Evolutionary conservation across 192 early-diverging fungal species (phyloP).

Genomic region (Obelidium mucronatum): DNA sequence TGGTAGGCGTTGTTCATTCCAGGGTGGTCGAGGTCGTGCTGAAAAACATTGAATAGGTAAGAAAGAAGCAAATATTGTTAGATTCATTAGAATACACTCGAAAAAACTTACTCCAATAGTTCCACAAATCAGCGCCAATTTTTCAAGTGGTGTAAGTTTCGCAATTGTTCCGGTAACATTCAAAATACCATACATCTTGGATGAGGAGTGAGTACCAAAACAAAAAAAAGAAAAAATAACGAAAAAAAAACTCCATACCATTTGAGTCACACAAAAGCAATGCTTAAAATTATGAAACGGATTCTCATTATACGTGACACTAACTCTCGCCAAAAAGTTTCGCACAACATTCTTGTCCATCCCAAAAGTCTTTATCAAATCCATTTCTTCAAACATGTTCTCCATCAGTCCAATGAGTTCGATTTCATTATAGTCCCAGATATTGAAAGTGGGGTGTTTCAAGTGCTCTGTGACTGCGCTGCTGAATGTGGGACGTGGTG

Average conservation of each 20-base stretch:
- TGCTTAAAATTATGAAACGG: slow-evolving; percentile 61
- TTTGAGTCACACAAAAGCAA: slow-evolving; percentile 58
- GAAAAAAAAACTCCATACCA: slow-evolving; percentile 36
- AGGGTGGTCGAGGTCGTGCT: slow-evolving; percentile 49
- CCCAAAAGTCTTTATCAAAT: slow-evolving; percentile 41
- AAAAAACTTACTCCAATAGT: slow-evolving; percentile 46
- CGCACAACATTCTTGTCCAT: slow-evolving; percentile 35
- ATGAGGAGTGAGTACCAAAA: background rate
- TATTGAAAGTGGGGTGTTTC: slow-evolving; percentile 53
- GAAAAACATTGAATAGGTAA: background rate
- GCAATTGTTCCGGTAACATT: slow-evolving; percentile 43
- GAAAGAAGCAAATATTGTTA: background rate
- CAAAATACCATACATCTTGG: slow-evolving; percentile 54
- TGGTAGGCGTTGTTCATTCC: slow-evolving; percentile 62
- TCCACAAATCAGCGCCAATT: slow-evolving; percentile 40
- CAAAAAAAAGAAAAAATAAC: background rate
- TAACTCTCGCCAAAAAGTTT: slow-evolving; percentile 40
- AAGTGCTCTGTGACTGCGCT: slow-evolving; percentile 35
- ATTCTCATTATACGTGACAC: slow-evolving; percentile 43
- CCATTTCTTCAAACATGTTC: slow-evolving; percentile 52
- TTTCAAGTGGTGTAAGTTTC: slow-evolving; percentile 48
- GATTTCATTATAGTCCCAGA: slow-evolving; percentile 54
- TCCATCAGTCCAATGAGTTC: slow-evolving; percentile 50
- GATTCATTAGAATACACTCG: background rate
- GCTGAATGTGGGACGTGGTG: slow-evolving; percentile 35